Evolutionary conservation across 495 filamentous ascomycete species (phyloP).

Genomic region (Aspergillus nidulans): DNA sequence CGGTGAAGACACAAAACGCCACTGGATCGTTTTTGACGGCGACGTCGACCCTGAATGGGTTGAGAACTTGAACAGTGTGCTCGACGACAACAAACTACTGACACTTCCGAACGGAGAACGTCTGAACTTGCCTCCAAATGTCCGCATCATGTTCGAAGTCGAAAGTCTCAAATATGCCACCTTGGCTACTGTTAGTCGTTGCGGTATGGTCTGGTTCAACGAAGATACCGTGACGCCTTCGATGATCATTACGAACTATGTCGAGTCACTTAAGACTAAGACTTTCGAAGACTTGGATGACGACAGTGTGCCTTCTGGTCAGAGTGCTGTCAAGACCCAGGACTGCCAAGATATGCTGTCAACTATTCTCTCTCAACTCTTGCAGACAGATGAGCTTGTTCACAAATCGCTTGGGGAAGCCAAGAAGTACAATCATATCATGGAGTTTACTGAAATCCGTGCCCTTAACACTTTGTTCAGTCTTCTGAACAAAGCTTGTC

Average conservation of each 20-base stretch:
- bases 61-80: slow-evolving; percentile 97
- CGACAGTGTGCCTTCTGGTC: slow-evolving; percentile 75
- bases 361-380: slow-evolving; percentile 66
- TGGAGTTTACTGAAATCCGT: slow-evolving; percentile 91
- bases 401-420: slow-evolving; percentile 70
- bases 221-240: slow-evolving; percentile 88
- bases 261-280: slow-evolving; percentile 72
- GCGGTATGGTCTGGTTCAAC: slow-evolving; percentile 99
- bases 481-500: slow-evolving; percentile 85
- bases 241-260: slow-evolving; percentile 92
- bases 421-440: slow-evolving; percentile 83
- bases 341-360: slow-evolving; percentile 72
- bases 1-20: slow-evolving; percentile 90
- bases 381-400: slow-evolving; percentile 75
- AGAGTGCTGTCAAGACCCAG: slow-evolving; percentile 69
- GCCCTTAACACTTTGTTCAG: slow-evolving; percentile 93
- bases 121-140: slow-evolving; percentile 86
- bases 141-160: slow-evolving; percentile 99
- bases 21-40: slow-evolving; percentile 99
- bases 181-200: slow-evolving; percentile 93
- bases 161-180: slow-evolving; percentile 98
- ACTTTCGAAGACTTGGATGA: slow-evolving; percentile 94
- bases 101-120: slow-evolving; percentile 97
- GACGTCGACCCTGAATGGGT: slow-evolving; percentile 99
- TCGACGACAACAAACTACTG: slow-evolving; percentile 97